A percentile compares a stretch with the other conserved stretches of the same genome.
Conservation (phyloP, 2,329 filamentous ascomycete species). For the Trichoderma atroviride region DNA sequence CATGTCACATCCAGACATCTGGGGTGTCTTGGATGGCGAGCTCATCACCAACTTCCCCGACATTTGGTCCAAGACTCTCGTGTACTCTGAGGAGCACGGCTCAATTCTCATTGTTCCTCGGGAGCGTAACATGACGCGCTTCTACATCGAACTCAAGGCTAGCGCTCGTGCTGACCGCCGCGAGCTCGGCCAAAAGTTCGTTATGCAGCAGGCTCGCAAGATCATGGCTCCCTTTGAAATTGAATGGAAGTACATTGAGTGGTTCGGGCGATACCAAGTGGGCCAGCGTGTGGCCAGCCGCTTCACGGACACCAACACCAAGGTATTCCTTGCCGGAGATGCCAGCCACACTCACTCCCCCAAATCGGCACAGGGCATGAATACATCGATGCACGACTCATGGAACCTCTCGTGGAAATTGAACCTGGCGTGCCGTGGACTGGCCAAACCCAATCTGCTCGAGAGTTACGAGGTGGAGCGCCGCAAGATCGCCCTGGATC, state of each 20-base stretch:
- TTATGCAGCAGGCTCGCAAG: slow-evolving; percentile 63
- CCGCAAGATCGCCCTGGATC: slow-evolving; percentile 62
- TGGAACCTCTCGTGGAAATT: slow-evolving; percentile 61
- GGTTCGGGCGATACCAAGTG: slow-evolving; percentile 59
- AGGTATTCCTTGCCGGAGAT: slow-evolving; percentile 73
- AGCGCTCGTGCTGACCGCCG: slow-evolving; percentile 57
- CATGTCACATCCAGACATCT: slow-evolving; percentile 55
- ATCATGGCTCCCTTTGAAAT: slow-evolving; percentile 70
- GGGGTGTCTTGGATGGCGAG: slow-evolving; percentile 52
- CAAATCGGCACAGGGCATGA: slow-evolving; percentile 73
- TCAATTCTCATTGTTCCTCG: slow-evolving; percentile 67
- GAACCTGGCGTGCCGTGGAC: slow-evolving; percentile 49
- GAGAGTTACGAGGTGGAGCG: slow-evolving; percentile 57
- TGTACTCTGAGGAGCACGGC: slow-evolving; percentile 58
- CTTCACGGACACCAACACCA: slow-evolving; percentile 57
- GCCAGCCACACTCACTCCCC: slow-evolving; percentile 56
- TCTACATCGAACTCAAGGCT: slow-evolving; percentile 65
- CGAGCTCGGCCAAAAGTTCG: slow-evolving; percentile 64
- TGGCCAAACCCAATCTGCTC: slow-evolving; percentile 48
- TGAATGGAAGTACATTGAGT: slow-evolving; percentile 64
- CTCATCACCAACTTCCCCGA: slow-evolving; percentile 59
- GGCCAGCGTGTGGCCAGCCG: slow-evolving; percentile 64
- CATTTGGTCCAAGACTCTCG: slow-evolving; percentile 60
- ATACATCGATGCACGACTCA: slow-evolving; percentile 69
- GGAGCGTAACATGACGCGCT: slow-evolving; percentile 63